phyloP scores from a whole-genome alignment of 768 basidiomycete species.

The Pisolithus albus region DNA sequence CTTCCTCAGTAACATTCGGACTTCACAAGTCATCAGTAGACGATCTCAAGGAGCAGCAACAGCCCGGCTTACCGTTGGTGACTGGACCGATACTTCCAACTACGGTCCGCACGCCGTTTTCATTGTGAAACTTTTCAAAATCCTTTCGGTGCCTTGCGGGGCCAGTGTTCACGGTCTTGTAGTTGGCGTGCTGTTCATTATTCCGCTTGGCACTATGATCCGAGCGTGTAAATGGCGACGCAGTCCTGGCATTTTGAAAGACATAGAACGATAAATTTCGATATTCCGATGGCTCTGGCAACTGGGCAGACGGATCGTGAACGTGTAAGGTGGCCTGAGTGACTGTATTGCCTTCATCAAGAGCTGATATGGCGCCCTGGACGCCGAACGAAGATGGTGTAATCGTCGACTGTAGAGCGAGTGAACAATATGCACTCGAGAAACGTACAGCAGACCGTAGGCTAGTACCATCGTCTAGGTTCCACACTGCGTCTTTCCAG shows the following conservation, averaged over 20 bases:
- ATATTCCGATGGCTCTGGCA: constrained; percentile 59
- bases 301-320: constrained; percentile 49
- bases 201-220: constrained; percentile 34
- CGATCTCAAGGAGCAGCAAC: background rate
- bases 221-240: constrained; percentile 27
- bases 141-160: constrained; percentile 63
- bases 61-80: constrained; percentile 58
- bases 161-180: constrained; percentile 33
- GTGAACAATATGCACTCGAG: background rate
- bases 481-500: constrained; percentile 73
- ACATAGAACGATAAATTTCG: constrained; percentile 66
- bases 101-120: constrained; percentile 91
- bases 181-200: constrained; percentile 21
- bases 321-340: constrained; percentile 46
- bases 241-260: constrained; percentile 32
- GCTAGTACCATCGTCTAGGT: constrained; percentile 76
- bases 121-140: constrained; percentile 80
- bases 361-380: constrained; percentile 37
- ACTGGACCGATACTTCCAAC: constrained; percentile 89
- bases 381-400: constrained; percentile 79
- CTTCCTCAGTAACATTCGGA: constrained; percentile 88
- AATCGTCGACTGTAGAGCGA: constrained; percentile 64
- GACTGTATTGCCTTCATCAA: constrained; percentile 10
- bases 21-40: constrained; percentile 30
- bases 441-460: background rate